Base-by-base conservation (phyloP, 192 early-diverging fungal genomes). In the Entomortierella beljakovae region DNA sequence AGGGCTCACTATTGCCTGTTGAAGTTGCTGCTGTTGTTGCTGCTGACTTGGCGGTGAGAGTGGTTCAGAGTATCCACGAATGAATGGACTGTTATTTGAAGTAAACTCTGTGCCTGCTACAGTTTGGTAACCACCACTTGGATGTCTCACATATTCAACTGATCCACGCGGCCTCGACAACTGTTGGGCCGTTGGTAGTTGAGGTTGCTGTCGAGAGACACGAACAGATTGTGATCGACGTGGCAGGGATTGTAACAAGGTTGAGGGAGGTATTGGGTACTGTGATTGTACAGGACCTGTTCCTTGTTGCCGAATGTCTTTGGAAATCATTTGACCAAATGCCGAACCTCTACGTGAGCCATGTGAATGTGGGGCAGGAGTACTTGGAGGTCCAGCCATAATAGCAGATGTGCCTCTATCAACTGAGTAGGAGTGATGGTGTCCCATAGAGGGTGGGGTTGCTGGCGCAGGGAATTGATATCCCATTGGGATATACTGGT, bases 191-290 rank as follows among this genome's bases (percentile, higher is more conserved):
- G 22, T 32, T 33, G 29, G 25, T 57, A n/a, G 8, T 22, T 31
- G 35, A 25, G 11, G 55, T 46, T 67, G 65, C 50, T 34, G 55
- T 22, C 5, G 54, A 18, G 23, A 46, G 2, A 56, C 18, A 18
- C 71, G 71, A 11, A 25, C 64, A 4, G 71, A 75, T 11, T 75
- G 71, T 6, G 71, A 61, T 0, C 71, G 71, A n/a, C 71, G 71
- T 0, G 71, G 64, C 28, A 58, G 9, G 1, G 63, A 64, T 18
- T 75, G 71, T 4, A 75, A 34, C 1, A 75, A 31, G 6, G 71
- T 67, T 34, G 71, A 67, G 0, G 71, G 28, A 25, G 71, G 71
- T 25, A 75, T 67, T 18, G 71, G 64, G 58, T 67, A 75, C 18
- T 58, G 71, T 6, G 64, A 64, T 4, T 48, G 64, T 22, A 51